Percentiles rank a stretch among this genome's conserved stretches.
Conservation (phyloP, 225 moss, liverwort and hornwort species). For the Neckera pumila region DNA sequence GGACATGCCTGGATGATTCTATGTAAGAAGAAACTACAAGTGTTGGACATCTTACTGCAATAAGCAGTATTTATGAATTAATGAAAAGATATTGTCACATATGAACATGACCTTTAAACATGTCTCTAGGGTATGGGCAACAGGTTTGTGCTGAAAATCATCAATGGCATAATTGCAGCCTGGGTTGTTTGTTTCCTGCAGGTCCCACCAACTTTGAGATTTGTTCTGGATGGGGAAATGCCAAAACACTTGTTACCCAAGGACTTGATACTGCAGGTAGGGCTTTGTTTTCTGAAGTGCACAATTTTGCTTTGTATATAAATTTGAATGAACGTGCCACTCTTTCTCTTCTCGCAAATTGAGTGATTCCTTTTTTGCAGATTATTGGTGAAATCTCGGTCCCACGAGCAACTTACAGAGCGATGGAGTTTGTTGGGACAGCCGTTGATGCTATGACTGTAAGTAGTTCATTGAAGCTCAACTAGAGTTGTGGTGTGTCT, state of each 20-base stretch:
- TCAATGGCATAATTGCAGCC: neutral
- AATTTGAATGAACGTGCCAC: neutral
- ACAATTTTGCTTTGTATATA: neutral
- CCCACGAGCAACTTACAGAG: conserved; percentile 84
- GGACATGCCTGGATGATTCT: neutral
- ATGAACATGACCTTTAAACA: neutral
- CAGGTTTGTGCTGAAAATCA: neutral
- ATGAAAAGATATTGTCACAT: neutral
- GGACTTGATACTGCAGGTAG: conserved; percentile 89
- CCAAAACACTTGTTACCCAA: conserved; percentile 76
- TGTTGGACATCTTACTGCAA: neutral
- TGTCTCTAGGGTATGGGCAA: neutral
- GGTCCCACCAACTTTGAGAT: conserved; percentile 84
- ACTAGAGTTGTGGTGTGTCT: neutral
- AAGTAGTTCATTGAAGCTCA: neutral
- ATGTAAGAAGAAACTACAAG: neutral
- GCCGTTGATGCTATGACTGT: conserved; percentile 79
- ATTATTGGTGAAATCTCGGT: conserved; percentile 94
- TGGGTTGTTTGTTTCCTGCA: neutral
- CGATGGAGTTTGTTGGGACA: conserved; percentile 92
- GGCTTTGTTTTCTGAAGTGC: neutral
- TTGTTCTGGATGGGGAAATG: conserved; percentile 79
- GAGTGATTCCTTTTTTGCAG: conserved; percentile 10
- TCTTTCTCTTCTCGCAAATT: neutral
- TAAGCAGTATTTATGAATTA: neutral